Evolutionary conservation across 2,329 filamentous ascomycete genomes (phyloP), one percentile per base, ranked within the genome.

Genomic region (Diaporthe australafricana): DNA sequence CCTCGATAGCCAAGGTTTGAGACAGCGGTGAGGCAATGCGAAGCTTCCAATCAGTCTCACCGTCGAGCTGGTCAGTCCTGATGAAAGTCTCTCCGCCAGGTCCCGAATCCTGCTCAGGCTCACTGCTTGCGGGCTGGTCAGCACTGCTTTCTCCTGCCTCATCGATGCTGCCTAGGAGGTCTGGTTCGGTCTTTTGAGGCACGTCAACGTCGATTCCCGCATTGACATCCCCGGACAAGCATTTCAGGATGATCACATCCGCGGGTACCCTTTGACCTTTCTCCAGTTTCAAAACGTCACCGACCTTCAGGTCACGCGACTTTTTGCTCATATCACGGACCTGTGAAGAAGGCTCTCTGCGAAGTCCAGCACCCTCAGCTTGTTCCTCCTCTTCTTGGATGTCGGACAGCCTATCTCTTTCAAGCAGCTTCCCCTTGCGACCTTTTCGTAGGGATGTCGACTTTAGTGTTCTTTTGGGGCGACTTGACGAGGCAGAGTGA

Each of bases 1-100:
- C 94, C 56, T 90, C 89, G 1, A 91, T 83, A 0, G 91, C 83
- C 25, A 99, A 84, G n/a, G 86, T 88, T 79, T 99, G 96, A 0
- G 95, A 96, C 32, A 98, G 83, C 0, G 94, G 90, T 16, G 95
- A 96, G 1, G 96, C 95, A 45, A 98, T 83, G 38, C 97, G 92
- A 70, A 99, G 85, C 83, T 99, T 99, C 97, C 96, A 99, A 79
- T 99, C 96, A 0, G 96, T 99, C 83, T 99, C 96, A 76, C 96
- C 96, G 78, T 99, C 96, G 12, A 99, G 87, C 80, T 99, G 96
- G 81, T 99, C 96, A 2, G 97, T 99, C 73, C 96, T 90, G 79
- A 99, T 98, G 78, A 99, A 99, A 0, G 96, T 96, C 82, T 99
- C 97, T 35, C 95, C 95, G 32, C 87, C 86, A n/a, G 88, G 83